Percentiles rank a stretch among this genome's conserved stretches.
Conservation (phyloP, 1,284 basidiomycete species). For the Cutaneotrichosporon cavernicola region DNA sequence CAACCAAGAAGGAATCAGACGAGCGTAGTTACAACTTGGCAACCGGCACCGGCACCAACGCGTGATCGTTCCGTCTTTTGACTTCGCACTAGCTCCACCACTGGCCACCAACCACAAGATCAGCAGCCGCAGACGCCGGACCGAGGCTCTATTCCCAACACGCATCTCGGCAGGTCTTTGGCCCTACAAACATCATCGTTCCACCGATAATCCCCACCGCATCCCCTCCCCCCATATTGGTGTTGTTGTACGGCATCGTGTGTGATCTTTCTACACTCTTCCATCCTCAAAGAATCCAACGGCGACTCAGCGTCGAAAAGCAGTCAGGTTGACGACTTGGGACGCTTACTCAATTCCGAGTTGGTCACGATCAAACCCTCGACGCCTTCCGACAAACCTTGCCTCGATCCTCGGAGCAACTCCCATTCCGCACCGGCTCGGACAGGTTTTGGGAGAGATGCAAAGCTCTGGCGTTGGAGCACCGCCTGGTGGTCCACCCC, state of each 20-base stretch:
- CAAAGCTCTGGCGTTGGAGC: conserved; percentile 6
- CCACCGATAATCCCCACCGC: not conserved
- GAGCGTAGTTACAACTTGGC: not conserved
- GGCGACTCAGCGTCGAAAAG: not conserved
- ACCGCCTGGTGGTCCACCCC: conserved; percentile 1
- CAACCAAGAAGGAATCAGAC: not conserved
- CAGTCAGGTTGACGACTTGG: not conserved
- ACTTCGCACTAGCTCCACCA: not conserved
- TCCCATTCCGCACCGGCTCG: not conserved
- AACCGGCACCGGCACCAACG: conserved; percentile 6
- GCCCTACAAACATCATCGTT: conserved; percentile 9
- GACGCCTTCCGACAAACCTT: not conserved
- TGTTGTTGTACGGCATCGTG: not conserved
- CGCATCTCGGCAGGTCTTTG: not conserved
- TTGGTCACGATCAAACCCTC: not conserved
- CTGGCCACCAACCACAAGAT: not conserved
- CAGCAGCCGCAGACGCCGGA: not conserved
- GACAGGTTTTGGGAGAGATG: conserved; percentile 4
- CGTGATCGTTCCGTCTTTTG: conserved; percentile 6
- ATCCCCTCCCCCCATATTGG: not conserved
- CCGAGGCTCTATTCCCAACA: conserved; percentile 5
- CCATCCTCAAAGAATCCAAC: not conserved
- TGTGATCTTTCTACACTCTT: not conserved
- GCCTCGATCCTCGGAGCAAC: conserved; percentile 1
- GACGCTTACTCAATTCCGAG: not conserved